A percentile compares a stretch with the other conserved stretches of the same genome.
Conservation (phyloP, 345 rosid genomes). For the Hibiscus syriacus region DNA sequence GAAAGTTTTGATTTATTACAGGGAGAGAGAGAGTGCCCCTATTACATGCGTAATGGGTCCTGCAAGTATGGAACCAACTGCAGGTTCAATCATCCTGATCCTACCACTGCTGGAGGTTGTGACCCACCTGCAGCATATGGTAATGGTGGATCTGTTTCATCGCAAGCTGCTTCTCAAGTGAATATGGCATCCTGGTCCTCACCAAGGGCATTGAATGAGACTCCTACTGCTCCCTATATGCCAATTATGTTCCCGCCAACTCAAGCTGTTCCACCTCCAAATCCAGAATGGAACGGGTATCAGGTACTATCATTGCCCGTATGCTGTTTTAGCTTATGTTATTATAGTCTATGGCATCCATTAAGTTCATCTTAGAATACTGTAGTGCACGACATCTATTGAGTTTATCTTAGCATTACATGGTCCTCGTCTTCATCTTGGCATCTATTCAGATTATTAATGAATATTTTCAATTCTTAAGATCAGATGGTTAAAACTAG, state of each 20-base stretch:
- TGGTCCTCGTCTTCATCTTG: not conserved
- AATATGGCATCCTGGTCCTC: conserved; percentile 68
- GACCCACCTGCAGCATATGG: conserved; percentile 40
- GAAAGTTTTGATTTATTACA: conserved; percentile 17
- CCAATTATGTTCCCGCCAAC: conserved; percentile 55
- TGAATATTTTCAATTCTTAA: not conserved
- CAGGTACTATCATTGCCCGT: conserved; percentile 36
- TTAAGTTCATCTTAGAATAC: not conserved
- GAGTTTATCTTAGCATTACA: not conserved
- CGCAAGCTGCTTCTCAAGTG: conserved; percentile 40
- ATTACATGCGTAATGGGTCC: conserved; percentile 92
- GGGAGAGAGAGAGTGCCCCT: conserved; percentile 82
- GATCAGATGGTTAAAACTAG: not conserved
- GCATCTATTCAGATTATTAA: not conserved
- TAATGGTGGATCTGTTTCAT: conserved; percentile 51
- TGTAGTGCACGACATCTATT: not conserved
- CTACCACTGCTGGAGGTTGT: conserved; percentile 42
- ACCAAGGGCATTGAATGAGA: conserved; percentile 44
- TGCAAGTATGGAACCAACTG: conserved; percentile 85
- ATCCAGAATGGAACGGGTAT: conserved; percentile 76
- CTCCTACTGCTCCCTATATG: conserved; percentile 39
- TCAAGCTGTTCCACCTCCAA: conserved; percentile 52
- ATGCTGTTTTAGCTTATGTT: not conserved
- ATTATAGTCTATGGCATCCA: not conserved
- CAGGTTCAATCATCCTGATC: conserved; percentile 94